These are phyloP conservation scores for Fusarium anthophilum DNA, from an alignment of 2,329 filamentous ascomycete genomes.

Conservation along the genomic window DNA sequence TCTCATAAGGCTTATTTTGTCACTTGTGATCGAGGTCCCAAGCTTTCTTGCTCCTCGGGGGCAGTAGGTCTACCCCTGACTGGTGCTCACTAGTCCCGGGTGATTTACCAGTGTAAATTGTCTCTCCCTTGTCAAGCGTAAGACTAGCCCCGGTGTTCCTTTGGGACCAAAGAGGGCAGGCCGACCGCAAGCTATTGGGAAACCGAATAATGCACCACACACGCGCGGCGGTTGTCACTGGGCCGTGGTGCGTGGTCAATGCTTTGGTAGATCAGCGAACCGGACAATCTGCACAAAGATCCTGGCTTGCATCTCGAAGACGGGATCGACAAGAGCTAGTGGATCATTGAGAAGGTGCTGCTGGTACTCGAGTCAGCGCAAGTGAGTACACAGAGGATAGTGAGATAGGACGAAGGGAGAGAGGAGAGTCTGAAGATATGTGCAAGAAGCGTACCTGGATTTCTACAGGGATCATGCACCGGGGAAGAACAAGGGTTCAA, in stretches of 20 bases:
- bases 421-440: background rate
- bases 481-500: conserved; percentile 27
- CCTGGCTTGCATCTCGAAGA: conserved; percentile 6
- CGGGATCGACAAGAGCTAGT: conserved; percentile 32
- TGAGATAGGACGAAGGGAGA: background rate
- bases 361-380: conserved; percentile 20
- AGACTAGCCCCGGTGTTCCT: conserved; percentile 9
- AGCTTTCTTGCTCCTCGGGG: background rate
- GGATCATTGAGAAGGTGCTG: conserved; percentile 11
- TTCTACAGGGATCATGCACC: conserved; percentile 19
- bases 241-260: conserved; percentile 23
- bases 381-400: background rate
- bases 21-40: background rate
- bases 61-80: conserved; percentile 31
- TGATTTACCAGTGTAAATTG: conserved; percentile 32
- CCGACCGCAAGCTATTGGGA: conserved; percentile 33
- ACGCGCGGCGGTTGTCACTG: conserved; percentile 20
- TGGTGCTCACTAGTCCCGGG: conserved; percentile 22
- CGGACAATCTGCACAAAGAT: conserved; percentile 25
- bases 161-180: conserved; percentile 22
- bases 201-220: conserved; percentile 9
- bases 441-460: background rate
- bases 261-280: conserved; percentile 30
- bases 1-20: background rate
- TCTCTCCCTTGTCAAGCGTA: conserved; percentile 11